Evolutionary conservation across 2,329 filamentous ascomycete species (phyloP), one percentile per base, ranked within the genome.

Genomic region (Trichoderma guizhouense): DNA sequence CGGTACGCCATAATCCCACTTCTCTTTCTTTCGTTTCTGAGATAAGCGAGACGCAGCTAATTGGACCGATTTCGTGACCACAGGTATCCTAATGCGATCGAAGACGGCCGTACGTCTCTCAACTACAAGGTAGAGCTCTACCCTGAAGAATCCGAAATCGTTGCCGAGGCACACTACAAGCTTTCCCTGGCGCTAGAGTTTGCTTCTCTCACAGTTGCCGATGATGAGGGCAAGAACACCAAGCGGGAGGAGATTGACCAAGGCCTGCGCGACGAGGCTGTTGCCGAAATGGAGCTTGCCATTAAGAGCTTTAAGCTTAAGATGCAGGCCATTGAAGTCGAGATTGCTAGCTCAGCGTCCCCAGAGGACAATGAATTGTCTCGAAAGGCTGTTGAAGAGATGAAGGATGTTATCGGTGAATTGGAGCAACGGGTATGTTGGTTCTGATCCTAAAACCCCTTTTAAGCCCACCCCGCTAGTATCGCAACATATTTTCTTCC

Each of bases 161-260:
- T 98, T 71, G 95, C 96, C 55, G 96, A 99, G 84, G 95, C 93
- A 18, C 94, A 99, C 84, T 99, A 93, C 85, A 98, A 98, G 83
- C 90, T 99, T 30, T 97, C 95, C 0, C 88, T 99, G 18, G 96
- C 96, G 0, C 88, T 99, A 32, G 96, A 99, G 79, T 98, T 98
- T 76, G 93, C 93, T 5, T 96, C 94, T 0, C 89, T 96, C 60
- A 93, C 91, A 7, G 86, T 88, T 1, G 82, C 85, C 14, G 87
- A 87, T 18, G 83, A 85, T 4, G 82, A 84, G 24, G 82, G 83
- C n/a, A 81, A 81, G 14, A 81, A 82, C 34, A 78, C 79, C 61
- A 88, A 83, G 82, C 85, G 83, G 73, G 80, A 83, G 74, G 81
- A 82, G 58, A 85, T 94, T 70, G 91, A 94, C 79, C 90, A 93